These are phyloP conservation scores for Neurospora sp. DNA, from an alignment of 495 filamentous ascomycete genomes.

Conservation along the genomic window DNA sequence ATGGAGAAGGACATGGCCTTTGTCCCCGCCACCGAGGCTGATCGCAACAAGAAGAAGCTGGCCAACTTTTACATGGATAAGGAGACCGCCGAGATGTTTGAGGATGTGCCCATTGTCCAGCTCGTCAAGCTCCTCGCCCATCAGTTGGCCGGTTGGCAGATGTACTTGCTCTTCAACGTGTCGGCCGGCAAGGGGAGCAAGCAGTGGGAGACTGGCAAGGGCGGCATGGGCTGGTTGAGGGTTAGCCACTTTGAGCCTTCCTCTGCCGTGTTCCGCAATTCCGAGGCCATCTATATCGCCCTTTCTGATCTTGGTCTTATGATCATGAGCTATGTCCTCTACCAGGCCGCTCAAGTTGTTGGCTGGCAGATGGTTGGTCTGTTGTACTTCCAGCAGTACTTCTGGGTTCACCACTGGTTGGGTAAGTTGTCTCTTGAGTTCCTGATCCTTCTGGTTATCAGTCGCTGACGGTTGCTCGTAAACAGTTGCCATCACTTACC, in stretches of 20 bases:
- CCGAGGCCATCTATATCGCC: constrained; percentile 73
- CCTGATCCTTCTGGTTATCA: background rate
- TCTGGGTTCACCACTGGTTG: constrained; percentile 98
- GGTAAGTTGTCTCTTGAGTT: constrained; percentile 38
- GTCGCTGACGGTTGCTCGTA: constrained; percentile 15
- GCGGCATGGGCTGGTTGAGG: constrained; percentile 59
- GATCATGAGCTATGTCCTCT: constrained; percentile 39
- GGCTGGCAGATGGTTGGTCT: constrained; percentile 78
- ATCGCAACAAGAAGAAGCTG: constrained; percentile 58
- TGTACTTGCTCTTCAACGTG: constrained; percentile 78
- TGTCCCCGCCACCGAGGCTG: constrained; percentile 68
- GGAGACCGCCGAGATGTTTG: constrained; percentile 58
- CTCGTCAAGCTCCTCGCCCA: constrained; percentile 61
- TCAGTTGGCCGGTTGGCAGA: constrained; percentile 81
- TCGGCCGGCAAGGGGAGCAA: constrained; percentile 85
- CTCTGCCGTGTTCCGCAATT: constrained; percentile 84
- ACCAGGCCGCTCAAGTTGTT: constrained; percentile 54
- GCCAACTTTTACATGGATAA: constrained; percentile 37
- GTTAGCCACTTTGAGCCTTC: constrained; percentile 91
- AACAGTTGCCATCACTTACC: constrained; percentile 73
- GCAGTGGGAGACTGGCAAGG: constrained; percentile 42
- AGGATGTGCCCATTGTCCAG: constrained; percentile 87
- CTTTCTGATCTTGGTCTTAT: constrained; percentile 74
- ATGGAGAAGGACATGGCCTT: constrained; percentile 98
- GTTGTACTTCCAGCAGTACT: constrained; percentile 86